Evolutionary conservation across 495 filamentous ascomycete species (phyloP).

Genomic region (Lasiosphaeris hirsuta): DNA sequence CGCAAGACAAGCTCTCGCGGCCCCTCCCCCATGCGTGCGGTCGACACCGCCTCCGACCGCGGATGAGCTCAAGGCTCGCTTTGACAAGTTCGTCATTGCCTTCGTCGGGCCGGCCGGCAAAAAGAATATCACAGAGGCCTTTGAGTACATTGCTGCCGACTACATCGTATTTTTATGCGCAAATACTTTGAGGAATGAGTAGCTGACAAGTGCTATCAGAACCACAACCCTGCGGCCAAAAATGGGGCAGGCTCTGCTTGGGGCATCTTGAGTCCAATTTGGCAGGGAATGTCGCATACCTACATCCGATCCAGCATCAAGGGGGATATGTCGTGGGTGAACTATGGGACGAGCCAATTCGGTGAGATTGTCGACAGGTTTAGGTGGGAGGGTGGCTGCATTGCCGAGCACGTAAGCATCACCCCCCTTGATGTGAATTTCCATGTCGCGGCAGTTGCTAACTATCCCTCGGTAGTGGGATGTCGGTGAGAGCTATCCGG

Average conservation of each 20-base stretch:
- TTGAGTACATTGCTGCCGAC: slow-evolving; percentile 33
- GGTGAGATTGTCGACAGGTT: slow-evolving; percentile 38
- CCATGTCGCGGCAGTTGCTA: too few species aligned
- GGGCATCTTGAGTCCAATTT: slow-evolving; percentile 34
- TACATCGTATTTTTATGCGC: slow-evolving; percentile 33
- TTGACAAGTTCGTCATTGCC: slow-evolving; percentile 31
- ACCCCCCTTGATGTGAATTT: background rate
- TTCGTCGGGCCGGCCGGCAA: slow-evolving; percentile 30
- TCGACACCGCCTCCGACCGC: slow-evolving; percentile 19
- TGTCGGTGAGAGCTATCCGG: too few species aligned
- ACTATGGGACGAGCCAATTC: slow-evolving; percentile 26
- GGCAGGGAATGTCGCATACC: slow-evolving; percentile 25
- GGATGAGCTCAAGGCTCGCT: slow-evolving; percentile 26
- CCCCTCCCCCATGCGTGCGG: slow-evolving; percentile 12
- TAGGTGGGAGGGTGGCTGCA: slow-evolving; percentile 39
- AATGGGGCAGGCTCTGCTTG: slow-evolving; percentile 37
- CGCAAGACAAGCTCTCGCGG: background rate
- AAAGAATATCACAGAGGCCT: slow-evolving; percentile 37
- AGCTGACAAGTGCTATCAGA: slow-evolving; percentile 20
- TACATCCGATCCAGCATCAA: slow-evolving; percentile 29
- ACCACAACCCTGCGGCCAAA: slow-evolving; percentile 37
- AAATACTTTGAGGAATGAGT: background rate
- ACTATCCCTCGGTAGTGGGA: too few species aligned
- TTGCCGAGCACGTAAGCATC: slow-evolving; percentile 39
- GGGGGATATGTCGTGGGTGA: slow-evolving; percentile 34